Evolutionary conservation across 2,329 filamentous ascomycete genomes (phyloP).

Genomic region (Trichoderma koningii): DNA sequence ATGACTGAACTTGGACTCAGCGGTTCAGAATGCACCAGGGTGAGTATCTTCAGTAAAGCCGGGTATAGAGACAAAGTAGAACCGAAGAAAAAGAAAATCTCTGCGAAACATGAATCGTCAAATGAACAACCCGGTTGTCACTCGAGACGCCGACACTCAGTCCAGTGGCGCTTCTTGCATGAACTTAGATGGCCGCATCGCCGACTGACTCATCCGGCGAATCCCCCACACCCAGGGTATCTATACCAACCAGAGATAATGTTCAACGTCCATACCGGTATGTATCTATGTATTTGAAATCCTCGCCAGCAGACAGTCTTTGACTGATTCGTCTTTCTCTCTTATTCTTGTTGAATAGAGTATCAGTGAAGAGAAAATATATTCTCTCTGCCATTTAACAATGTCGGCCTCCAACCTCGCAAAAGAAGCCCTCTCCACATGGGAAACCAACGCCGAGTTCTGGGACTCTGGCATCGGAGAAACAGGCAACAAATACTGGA

Average conservation of each 20-base stretch:
- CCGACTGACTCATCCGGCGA: conserved; percentile 19
- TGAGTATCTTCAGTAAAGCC: too few species aligned
- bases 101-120: too few species aligned
- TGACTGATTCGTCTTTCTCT: not conserved
- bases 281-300: too few species aligned
- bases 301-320: not conserved
- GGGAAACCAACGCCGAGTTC: conserved; percentile 46
- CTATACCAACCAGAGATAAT: too few species aligned
- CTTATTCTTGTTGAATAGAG: not conserved
- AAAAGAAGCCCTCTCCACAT: conserved; percentile 37
- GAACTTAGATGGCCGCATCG: not conserved
- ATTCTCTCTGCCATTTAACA: not conserved
- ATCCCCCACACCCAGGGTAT: not conserved
- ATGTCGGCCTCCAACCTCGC: conserved; percentile 29
- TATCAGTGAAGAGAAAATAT: not conserved
- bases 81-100: too few species aligned
- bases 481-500: conserved; percentile 50
- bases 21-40: too few species aligned
- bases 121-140: not conserved
- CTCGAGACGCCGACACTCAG: not conserved
- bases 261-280: too few species aligned
- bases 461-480: conserved; percentile 48
- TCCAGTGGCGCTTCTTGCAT: not conserved
- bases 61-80: too few species aligned
- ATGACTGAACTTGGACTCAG: too few species aligned